Percentiles rank a stretch among this genome's conserved stretches.
Conservation (phyloP, 768 basidiomycete species). For the Hericium coralloides region DNA sequence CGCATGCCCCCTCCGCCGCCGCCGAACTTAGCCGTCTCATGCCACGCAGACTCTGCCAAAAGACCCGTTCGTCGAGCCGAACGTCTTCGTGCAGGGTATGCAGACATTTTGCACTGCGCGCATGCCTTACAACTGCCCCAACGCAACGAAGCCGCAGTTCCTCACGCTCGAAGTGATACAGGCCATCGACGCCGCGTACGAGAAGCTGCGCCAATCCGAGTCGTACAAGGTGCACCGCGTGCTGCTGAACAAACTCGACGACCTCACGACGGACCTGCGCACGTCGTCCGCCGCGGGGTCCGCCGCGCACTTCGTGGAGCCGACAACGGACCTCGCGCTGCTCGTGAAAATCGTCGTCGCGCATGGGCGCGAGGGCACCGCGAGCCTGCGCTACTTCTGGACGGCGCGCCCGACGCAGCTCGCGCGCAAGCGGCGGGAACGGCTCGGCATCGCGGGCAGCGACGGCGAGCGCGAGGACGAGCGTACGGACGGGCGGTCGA, state of each 20-base stretch:
- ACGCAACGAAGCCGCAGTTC: conserved; percentile 12
- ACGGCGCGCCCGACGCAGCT: conserved; percentile 25
- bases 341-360: conserved; percentile 39
- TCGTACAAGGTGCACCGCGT: conserved; percentile 55
- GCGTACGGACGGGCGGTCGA: conserved; percentile 18
- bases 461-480: conserved; percentile 26
- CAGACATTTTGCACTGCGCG: conserved; percentile 20
- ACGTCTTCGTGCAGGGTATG: conserved; percentile 45
- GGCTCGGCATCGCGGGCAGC: conserved; percentile 17
- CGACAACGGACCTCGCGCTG: conserved; percentile 41
- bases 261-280: conserved; percentile 32
- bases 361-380: conserved; percentile 24
- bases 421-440: conserved; percentile 27
- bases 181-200: conserved; percentile 38
- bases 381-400: conserved; percentile 25
- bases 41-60: conserved; percentile 36
- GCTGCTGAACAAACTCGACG: conserved; percentile 52
- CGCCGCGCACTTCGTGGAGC: conserved; percentile 13
- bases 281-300: conserved; percentile 10
- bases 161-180: conserved; percentile 40
- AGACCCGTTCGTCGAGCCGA: conserved; percentile 72
- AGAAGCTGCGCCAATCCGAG: conserved; percentile 36
- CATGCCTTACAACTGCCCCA: conserved; percentile 1
- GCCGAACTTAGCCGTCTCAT: conserved; percentile 15
- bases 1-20: conserved; percentile 7